Evolutionary conservation across 805 yeast genomes (phyloP).

Genomic region (Metschnikowia koreensis): DNA sequence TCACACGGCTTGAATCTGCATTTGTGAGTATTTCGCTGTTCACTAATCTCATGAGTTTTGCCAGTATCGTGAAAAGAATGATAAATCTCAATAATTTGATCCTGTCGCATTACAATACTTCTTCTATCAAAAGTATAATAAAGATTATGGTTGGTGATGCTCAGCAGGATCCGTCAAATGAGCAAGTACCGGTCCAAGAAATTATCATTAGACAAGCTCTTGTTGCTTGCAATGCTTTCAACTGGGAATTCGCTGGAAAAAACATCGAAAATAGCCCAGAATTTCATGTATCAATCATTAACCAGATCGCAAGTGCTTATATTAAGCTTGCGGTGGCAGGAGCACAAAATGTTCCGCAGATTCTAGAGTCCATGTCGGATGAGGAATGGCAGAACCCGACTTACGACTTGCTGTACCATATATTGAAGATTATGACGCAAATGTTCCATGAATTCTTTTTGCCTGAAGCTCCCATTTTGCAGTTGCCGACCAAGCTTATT

Average conservation of each 20-base stretch:
- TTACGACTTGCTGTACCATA: not conserved
- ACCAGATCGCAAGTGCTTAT: not conserved
- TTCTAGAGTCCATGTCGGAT: not conserved
- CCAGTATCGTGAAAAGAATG: slow-evolving; percentile 2
- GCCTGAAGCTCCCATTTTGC: not conserved
- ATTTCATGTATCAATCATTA: not conserved
- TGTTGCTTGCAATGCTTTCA: not conserved
- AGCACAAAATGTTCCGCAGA: not conserved
- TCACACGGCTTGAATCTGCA: not conserved
- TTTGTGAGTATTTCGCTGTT: not conserved
- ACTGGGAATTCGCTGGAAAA: not conserved
- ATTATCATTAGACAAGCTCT: not conserved
- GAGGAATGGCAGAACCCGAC: not conserved
- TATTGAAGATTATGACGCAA: not conserved
- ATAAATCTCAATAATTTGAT: not conserved
- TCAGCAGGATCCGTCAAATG: not conserved
- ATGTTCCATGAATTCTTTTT: not conserved
- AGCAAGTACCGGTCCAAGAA: not conserved
- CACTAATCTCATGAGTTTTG: not conserved
- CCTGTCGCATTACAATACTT: not conserved
- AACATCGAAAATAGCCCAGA: not conserved
- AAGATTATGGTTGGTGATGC: not conserved
- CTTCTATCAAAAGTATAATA: not conserved
- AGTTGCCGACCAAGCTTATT: slow-evolving; percentile 1
- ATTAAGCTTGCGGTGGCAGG: not conserved